Percentiles rank a stretch among this genome's conserved stretches.
These are phyloP conservation scores for Plenodomus tracheiphilus DNA, from an alignment of 2,329 filamentous ascomycete genomes.

Conservation along the genomic window DNA sequence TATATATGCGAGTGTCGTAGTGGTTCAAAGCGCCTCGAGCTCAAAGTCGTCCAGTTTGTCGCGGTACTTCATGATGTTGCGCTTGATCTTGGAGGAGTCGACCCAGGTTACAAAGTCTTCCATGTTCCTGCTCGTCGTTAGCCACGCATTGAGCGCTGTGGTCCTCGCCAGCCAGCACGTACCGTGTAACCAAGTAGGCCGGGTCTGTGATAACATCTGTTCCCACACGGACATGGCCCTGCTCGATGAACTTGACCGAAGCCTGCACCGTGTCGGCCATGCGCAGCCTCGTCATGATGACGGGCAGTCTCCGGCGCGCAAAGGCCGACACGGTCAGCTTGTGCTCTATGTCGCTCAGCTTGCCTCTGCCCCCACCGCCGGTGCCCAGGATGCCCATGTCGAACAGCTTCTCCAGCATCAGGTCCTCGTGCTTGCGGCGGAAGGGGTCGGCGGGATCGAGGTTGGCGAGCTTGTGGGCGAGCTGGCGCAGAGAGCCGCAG, in stretches of 20 bases:
- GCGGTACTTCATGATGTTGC: slow-evolving; percentile 90
- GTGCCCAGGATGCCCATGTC: slow-evolving; percentile 85
- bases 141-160: neutral
- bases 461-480: slow-evolving; percentile 84
- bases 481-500: slow-evolving; percentile 73
- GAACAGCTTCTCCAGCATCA: slow-evolving; percentile 88
- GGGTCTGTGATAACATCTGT: slow-evolving; percentile 89
- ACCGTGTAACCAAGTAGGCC: slow-evolving; percentile 79
- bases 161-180: neutral
- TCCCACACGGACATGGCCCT: slow-evolving; percentile 89
- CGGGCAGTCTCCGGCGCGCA: slow-evolving; percentile 78
- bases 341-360: slow-evolving; percentile 73
- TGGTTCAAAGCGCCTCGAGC: slow-evolving; percentile 51
- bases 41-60: slow-evolving; percentile 97
- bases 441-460: slow-evolving; percentile 78
- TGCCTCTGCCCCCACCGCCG: slow-evolving; percentile 65
- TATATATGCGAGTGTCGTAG: neutral
- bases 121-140: slow-evolving; percentile 62
- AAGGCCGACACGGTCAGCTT: slow-evolving; percentile 88
- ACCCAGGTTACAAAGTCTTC: slow-evolving; percentile 98
- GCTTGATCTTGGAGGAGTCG: slow-evolving; percentile 94
- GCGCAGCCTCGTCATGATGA: slow-evolving; percentile 85
- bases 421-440: slow-evolving; percentile 80
- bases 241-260: slow-evolving; percentile 81
- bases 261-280: slow-evolving; percentile 93